These are phyloP conservation scores for Melanomma pulvis-pyrius DNA, from an alignment of 495 filamentous ascomycete species.

Conservation along the genomic window DNA sequence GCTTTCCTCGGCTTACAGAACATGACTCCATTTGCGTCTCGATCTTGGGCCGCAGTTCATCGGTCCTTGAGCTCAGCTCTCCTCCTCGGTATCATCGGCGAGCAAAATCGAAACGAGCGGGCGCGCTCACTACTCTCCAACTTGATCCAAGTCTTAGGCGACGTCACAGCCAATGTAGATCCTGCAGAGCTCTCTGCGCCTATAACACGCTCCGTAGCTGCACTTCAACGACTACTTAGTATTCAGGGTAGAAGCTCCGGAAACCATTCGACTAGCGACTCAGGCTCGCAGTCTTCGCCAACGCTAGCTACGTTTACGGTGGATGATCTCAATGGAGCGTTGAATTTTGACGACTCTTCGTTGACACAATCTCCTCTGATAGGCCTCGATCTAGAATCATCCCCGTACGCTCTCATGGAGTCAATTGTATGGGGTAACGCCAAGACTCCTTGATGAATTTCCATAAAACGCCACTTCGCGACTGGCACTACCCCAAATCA, in stretches of 20 bases:
- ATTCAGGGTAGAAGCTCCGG: conserved; percentile 12
- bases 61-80: conserved; percentile 67
- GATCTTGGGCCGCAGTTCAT: conserved; percentile 69
- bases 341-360: conserved; percentile 28
- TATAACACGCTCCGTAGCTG: conserved; percentile 42
- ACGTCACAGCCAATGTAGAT: conserved; percentile 43
- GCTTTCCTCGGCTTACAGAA: conserved; percentile 71
- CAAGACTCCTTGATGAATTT: conserved; percentile 21
- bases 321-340: conserved; percentile 33
- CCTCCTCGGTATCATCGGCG: conserved; percentile 65
- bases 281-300: conserved; percentile 32
- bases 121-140: conserved; percentile 41
- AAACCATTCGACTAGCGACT: conserved; percentile 11
- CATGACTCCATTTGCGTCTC: conserved; percentile 63
- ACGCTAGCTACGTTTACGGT: conserved; percentile 19
- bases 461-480: background rate
- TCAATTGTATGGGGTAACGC: conserved; percentile 38
- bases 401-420: conserved; percentile 40
- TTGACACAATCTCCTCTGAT: conserved; percentile 28
- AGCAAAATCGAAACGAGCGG: conserved; percentile 48
- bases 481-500: background rate
- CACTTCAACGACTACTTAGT: conserved; percentile 37
- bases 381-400: conserved; percentile 32
- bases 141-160: conserved; percentile 42
- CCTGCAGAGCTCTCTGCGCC: conserved; percentile 46